Evolutionary conservation across 2,329 filamentous ascomycete species (phyloP).

Genomic region (Aureobasidium sp.): DNA sequence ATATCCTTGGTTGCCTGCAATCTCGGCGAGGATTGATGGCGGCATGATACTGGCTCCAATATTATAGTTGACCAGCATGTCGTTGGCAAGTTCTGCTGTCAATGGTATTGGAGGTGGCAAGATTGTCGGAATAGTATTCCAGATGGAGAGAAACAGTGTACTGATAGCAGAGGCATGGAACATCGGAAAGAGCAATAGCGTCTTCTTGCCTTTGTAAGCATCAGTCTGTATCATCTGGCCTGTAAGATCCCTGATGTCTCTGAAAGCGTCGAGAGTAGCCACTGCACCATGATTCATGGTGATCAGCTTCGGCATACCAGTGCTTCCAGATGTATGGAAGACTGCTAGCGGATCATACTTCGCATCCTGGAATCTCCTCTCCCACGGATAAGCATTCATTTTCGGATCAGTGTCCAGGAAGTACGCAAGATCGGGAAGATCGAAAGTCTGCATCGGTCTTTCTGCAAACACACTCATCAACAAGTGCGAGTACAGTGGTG

Average conservation of each 20-base stretch:
- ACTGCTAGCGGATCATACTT: slow-evolving; percentile 31
- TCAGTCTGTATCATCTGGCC: not conserved
- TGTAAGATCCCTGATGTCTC: slow-evolving; percentile 26
- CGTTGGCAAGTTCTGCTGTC: slow-evolving; percentile 1
- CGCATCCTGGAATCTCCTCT: not conserved
- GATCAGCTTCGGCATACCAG: slow-evolving; percentile 36
- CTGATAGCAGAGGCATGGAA: not conserved
- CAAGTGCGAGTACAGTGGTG: not conserved
- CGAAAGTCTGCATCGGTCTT: not conserved
- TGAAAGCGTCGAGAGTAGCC: slow-evolving; percentile 32
- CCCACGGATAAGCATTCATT: not conserved
- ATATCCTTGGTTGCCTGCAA: slow-evolving; percentile 2
- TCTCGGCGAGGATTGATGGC: slow-evolving; percentile 10
- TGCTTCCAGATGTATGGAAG: slow-evolving; percentile 38
- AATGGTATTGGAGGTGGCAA: not conserved
- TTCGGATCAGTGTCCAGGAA: not conserved
- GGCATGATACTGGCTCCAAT: slow-evolving; percentile 14
- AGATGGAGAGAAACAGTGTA: slow-evolving; percentile 1
- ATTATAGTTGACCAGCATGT: not conserved
- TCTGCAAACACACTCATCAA: not conserved
- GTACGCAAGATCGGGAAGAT: not conserved
- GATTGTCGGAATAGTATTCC: not conserved
- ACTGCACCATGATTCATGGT: slow-evolving; percentile 27
- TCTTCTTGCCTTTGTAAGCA: not conserved
- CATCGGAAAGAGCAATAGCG: not conserved